Evolutionary conservation across 495 filamentous ascomycete genomes (phyloP), one percentile per base, ranked within the genome.

Genomic region (Aspergillus coremiiformis): DNA sequence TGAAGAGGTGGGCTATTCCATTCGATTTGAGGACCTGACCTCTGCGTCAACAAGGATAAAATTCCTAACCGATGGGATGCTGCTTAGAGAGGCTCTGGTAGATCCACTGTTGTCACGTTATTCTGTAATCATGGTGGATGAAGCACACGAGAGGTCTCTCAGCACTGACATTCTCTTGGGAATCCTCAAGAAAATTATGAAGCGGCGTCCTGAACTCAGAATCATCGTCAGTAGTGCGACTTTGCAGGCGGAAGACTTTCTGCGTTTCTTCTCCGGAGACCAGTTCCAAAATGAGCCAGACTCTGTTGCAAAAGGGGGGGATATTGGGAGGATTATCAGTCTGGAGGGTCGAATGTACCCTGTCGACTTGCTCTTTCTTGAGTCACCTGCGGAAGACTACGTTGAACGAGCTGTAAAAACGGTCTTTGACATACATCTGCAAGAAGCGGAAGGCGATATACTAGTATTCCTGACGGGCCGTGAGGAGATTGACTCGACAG

Each of bases 71-170:
- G 93, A 99, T 75, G 94, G 93, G 9, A 79, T 99, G 60, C 78
- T 99, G 22, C 85, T 99, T 58, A 79, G 93, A 67, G 94, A 99
- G 71, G 90, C 89, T 17, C 76, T 99, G 11, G 88, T 95, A 17
- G 94, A 97, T 67, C 93, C 93, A 51, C 75, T 96, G 12, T 71
- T 99, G 15, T 93, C 88, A 26, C 82, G 90, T 5, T 99, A 99
- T 65, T 95, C 89, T 6, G 87, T 97, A 29, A 89, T 99, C 60
- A 99, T 97, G 92, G 86, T 99, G 20, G 93, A 99, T 63, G 93
- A 99, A 66, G 94, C 94, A 23, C 93, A 99, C 69, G 93, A 99
- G 67, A 81, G 94, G 47, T 95, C 89, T 53, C 78, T 99, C 50
- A 95, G 91, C 68, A 91, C 91, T 6, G 93, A 99, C 60, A 81